Percentiles rank a stretch among this genome's conserved stretches.
Conservation (phyloP, 2,329 filamentous ascomycete genomes). For the Hortaea sp. region DNA sequence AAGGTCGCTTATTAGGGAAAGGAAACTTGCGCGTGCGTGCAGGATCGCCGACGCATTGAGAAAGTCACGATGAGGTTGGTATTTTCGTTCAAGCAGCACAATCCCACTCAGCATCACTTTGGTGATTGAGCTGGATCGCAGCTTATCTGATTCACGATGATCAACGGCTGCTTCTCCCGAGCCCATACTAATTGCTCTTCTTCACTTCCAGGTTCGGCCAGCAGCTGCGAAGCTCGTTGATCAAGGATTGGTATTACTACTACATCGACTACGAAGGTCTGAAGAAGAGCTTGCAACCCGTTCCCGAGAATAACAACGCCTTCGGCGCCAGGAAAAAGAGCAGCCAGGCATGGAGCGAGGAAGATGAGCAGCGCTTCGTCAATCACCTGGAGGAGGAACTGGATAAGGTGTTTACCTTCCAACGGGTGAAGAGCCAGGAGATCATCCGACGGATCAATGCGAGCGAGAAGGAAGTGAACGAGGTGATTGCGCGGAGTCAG, state of each 20-base stretch:
- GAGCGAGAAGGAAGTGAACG: slow-evolving; percentile 79
- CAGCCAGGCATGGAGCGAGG: slow-evolving; percentile 70
- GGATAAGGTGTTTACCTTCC: slow-evolving; percentile 95
- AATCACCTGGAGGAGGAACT: slow-evolving; percentile 79
- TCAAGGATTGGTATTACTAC: slow-evolving; percentile 95
- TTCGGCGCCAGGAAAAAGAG: slow-evolving; percentile 25
- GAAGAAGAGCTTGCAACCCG: slow-evolving; percentile 73
- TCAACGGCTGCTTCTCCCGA: too few relatives aligned
- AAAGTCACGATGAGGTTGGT: not conserved
- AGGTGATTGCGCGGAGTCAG: slow-evolving; percentile 64
- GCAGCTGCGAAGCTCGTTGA: slow-evolving; percentile 88
- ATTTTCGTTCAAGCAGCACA: not conserved
- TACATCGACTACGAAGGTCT: slow-evolving; percentile 97
- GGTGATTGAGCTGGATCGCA: not conserved
- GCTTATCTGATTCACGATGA: not conserved
- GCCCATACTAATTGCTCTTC: not conserved
- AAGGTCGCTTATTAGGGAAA: too few relatives aligned
- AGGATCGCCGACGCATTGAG: too few relatives aligned
- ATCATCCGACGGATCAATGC: slow-evolving; percentile 82
- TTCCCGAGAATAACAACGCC: slow-evolving; percentile 46
- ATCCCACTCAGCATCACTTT: not conserved
- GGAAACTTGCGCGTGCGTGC: too few relatives aligned
- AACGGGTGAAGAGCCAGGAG: slow-evolving; percentile 93
- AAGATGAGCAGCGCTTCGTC: slow-evolving; percentile 85
- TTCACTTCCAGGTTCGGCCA: slow-evolving; percentile 64